Evolutionary conservation across 164 flowering plant genomes (phyloP).

Genomic region (Berberis vulgaris): DNA sequence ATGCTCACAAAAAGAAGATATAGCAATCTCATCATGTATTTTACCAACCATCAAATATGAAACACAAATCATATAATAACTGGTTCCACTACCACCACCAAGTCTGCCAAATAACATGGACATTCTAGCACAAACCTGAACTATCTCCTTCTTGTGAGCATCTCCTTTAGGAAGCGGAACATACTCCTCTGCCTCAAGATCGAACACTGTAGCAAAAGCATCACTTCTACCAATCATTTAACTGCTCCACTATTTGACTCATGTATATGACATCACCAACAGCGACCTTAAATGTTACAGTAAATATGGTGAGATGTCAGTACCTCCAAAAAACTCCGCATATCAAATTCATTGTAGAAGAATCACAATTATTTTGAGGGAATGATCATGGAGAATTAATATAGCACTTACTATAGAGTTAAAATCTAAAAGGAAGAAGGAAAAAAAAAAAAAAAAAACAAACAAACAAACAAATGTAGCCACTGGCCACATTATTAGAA

Average conservation of each 20-base stretch:
- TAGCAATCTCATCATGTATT: not conserved
- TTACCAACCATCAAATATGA: not conserved
- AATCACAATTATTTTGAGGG: not conserved
- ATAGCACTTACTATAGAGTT: not conserved
- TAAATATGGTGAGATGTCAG: not conserved
- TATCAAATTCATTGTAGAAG: not conserved
- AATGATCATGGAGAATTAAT: not conserved
- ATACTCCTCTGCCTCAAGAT: conserved; percentile 99
- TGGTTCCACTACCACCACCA: too few relatives aligned
- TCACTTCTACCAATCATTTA: conserved; percentile 95
- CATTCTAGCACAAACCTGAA: conserved; percentile 54
- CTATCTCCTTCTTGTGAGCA: conserved; percentile 97
- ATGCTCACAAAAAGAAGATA: too few relatives aligned
- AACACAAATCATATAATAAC: not conserved
- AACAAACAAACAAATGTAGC: not conserved
- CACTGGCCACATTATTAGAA: not conserved
- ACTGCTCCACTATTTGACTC: conserved; percentile 99
- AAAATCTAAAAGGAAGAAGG: too few relatives aligned
- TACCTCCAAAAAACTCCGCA: not conserved
- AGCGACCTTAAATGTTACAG: conserved; percentile 53
- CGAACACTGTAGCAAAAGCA: conserved; percentile 98
- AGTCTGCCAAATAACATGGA: not conserved
- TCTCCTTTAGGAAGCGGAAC: conserved; percentile 99
- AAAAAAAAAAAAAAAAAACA: not conserved
- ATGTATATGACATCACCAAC: conserved; percentile 98